These are phyloP conservation scores for Takashimella koratensis DNA, from an alignment of 1,284 basidiomycete species.

Conservation along the genomic window DNA sequence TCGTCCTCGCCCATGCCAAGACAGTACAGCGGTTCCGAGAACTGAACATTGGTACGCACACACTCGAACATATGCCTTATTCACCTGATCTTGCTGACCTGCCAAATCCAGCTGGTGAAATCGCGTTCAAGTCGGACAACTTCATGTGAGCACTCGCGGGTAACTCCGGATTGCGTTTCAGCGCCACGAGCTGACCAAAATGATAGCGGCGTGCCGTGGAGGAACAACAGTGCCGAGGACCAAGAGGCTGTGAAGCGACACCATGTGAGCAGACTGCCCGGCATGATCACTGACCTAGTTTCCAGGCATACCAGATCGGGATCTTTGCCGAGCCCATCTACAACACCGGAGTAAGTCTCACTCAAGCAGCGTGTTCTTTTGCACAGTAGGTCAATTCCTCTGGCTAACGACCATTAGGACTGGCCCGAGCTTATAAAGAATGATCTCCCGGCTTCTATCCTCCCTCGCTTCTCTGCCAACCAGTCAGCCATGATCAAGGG, in stretches of 20 bases:
- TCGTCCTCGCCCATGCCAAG: slow-evolving; percentile 20
- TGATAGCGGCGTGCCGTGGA: slow-evolving; percentile 12
- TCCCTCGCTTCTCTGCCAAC: slow-evolving; percentile 15
- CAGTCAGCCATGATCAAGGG: slow-evolving; percentile 19
- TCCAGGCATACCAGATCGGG: slow-evolving; percentile 16
- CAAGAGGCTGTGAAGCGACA: slow-evolving; percentile 11
- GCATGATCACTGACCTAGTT: no score
- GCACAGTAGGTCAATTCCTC: no score
- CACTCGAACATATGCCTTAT: no score
- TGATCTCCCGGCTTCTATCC: slow-evolving; percentile 13
- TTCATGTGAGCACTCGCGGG: slow-evolving; percentile 11
- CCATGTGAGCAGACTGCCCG: slow-evolving; percentile 4
- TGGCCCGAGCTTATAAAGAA: slow-evolving; percentile 18
- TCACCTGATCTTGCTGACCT: background rate
- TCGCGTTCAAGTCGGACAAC: slow-evolving; percentile 19
- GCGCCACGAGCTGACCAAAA: background rate
- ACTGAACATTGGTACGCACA: slow-evolving; percentile 17
- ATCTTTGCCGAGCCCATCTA: slow-evolving; percentile 19
- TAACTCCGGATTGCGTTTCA: no score
- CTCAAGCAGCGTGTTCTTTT: no score
- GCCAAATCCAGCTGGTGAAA: slow-evolving; percentile 10
- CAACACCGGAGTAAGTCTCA: slow-evolving; percentile 14
- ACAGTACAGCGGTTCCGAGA: slow-evolving; percentile 17
- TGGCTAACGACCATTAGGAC: no score
- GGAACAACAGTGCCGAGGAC: slow-evolving; percentile 9